These are phyloP conservation scores for Scheffersomyces lignosus DNA, from an alignment of 805 yeast genomes.

Conservation along the genomic window DNA sequence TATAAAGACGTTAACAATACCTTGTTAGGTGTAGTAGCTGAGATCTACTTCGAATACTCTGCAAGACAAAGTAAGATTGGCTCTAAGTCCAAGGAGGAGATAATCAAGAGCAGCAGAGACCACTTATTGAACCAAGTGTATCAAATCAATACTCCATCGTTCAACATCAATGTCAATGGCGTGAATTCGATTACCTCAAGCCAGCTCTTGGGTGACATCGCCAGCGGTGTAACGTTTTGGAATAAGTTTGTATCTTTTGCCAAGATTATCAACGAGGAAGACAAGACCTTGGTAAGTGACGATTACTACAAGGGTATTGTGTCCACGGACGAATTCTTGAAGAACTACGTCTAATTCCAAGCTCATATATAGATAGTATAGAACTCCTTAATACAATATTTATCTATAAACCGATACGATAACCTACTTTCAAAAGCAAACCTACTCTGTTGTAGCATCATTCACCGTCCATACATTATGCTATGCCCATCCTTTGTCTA, in stretches of 20 bases:
- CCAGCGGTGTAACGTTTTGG: conserved; percentile 37
- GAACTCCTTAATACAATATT: too few species aligned
- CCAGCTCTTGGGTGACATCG: conserved; percentile 32
- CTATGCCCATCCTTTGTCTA: too few species aligned
- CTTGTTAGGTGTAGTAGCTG: conserved; percentile 59
- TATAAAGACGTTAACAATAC: conserved; percentile 56
- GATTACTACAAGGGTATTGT: conserved; percentile 20
- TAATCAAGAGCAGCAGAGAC: conserved; percentile 25
- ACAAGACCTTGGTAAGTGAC: conserved; percentile 25
- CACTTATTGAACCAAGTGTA: conserved; percentile 36
- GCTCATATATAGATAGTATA: too few species aligned
- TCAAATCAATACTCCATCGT: conserved; percentile 38
- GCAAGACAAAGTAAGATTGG: conserved; percentile 26
- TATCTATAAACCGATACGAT: too few species aligned
- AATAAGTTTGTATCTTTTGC: conserved; percentile 27
- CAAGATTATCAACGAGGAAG: conserved; percentile 24
- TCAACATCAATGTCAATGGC: conserved; percentile 43
- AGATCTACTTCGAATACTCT: conserved; percentile 50
- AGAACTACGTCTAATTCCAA: conserved; percentile 17
- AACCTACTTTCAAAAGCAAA: too few species aligned
- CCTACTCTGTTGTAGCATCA: too few species aligned
- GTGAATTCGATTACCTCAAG: conserved; percentile 36
- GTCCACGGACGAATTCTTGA: conserved; percentile 33
- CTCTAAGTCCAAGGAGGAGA: conserved; percentile 22
- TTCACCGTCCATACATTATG: too few species aligned